Evolutionary conservation across 371 early-diverging fungal genomes (phyloP), one percentile per base, ranked within the genome.

Genomic region (Apophysomyces ossiformis): DNA sequence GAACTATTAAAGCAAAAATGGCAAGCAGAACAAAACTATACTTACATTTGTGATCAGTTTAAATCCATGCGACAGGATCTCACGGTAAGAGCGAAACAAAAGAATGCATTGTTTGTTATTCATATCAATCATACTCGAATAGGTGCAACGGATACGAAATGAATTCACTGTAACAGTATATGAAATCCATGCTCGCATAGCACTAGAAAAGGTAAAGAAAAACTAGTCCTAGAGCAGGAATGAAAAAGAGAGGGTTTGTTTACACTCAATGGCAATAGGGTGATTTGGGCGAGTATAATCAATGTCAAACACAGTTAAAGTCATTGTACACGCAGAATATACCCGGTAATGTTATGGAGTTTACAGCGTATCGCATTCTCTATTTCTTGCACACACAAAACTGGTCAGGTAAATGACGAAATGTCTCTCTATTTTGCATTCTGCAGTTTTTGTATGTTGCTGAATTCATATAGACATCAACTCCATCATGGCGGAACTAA

Each of bases 221-320:
- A 2, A 26, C 32, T 26, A 26, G 32, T 26, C 32, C 32, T 26
- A 26, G 32, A 26, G 32, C 32, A 26, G 32, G 32, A 11, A 13
- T 5, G 41, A 8, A 11, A 41, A 41, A 41, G 41, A 11, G 41
- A 41, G 8, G 4, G 5, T 4, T 13, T 11, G 4, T 41, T 13
- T 41, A 13, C 13, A 41, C 41, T 2, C 11, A 21, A 36, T 35
- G 54, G 15, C 5, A 35, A 46, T 12, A 93, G 92, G 88, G 92
- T 41, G 99, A 98, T 75, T 78, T 97, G 21, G 97, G 97, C 54
- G 98, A 98, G 80, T 98, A 91, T 73, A 97, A 98, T 70, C 96
- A 97, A 73, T 98, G 99, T 72, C 96, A 96, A 77, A 94, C 95
- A 2, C 96, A 97, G 74, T 76, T 98, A 41, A 94, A 92, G 67